Evolutionary conservation across 1,139 yeast species (phyloP), one percentile per base, ranked within the genome.

Genomic region (Magnusiomyces paraingens): DNA sequence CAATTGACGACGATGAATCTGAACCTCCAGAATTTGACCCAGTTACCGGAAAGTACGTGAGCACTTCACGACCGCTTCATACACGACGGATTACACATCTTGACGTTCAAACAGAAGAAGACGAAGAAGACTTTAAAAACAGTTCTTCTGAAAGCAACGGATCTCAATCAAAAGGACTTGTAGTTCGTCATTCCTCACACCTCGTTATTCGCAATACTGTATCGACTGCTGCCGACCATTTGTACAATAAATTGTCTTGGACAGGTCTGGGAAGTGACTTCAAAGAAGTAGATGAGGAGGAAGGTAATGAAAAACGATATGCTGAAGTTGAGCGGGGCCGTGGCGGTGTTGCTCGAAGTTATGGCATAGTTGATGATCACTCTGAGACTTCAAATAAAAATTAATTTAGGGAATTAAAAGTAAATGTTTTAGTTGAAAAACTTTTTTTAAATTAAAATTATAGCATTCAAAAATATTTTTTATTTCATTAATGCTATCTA

Each of bases 181-280:
- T 84, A 1, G 75, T 82, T 60, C 77, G 79, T 56, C 79, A 84
- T 57, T 77, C 86, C 0, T 76, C 79, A 21, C 75, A 84, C 39
- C 75, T 90, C 5, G 76, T 84, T 0, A 81, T 91, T 54, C 81
- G 82, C 57, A 83, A 83, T 46, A 89, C 97, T 0, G 86, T 88
- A 0, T 90, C 98, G 0, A 91, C 98, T 0, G 89, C 98, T 0
- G 97, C 97, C 0, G 76, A 78, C 14, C 79, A 79, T 59, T 73
- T 93, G 49, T 95, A 89, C 63, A 74, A 74, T 43, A 78, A 95
- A 64, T 73, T 76, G 21, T 58, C 68, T 5, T 93, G 99, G 99
- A 81, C 84, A 0, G 99, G 99, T 0, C 73, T 93, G 40, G 99
- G 99, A 0, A 84, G 94, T 58, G 98, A 91, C 64, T 88, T 77